Evolutionary conservation across 2,329 filamentous ascomycete species (phyloP), one percentile per base, ranked within the genome.

Genomic region (Paraphoma sp.): DNA sequence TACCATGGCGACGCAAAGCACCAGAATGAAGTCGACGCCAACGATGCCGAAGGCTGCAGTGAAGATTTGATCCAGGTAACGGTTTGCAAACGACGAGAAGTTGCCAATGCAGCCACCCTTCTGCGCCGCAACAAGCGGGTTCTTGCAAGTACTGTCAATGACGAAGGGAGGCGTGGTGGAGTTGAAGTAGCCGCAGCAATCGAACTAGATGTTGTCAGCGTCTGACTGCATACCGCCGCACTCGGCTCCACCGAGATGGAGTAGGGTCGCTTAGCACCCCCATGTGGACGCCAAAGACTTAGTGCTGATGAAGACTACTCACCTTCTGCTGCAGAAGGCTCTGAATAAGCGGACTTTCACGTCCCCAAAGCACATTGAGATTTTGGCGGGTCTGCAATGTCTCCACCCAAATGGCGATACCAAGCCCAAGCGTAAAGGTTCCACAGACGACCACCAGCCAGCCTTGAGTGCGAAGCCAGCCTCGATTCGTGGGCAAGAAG

Each of bases 121-220:
- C 36, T 90, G 82, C 12, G 89, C 87, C 1, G 91, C 90, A 38
- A 88, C 84, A 2, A 89, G 86, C 6, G 89, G 86, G 70, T 87
- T 91, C 9, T 86, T 83, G 75, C 91, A 95, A 1, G 83, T 86
- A 6, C 75, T 63, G 68, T 93, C 88, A 53, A 85, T 86, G 61
- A 92, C 82, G 73, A 93, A 94, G 49, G 88, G 86, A 10, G 89
- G 89, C 11, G 86, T 83, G 4, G 87, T 89, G 74, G 84, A 86
- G 78, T 93, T 92, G 65, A 85, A 79, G 79, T 91, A 95, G 59
- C 91, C 91, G 68, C 91, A 95, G 85, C 91, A 95, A 67, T 86
- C 74, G 74, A 94, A 93, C 87, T 92, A 67, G 65, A 47, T 18
- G 31, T 67, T 61, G 64, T 69, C 54, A 65, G 59, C 51, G 62